phyloP scores from a whole-genome alignment of 345 rosid species.

The Pugionium dolabratum region DNA sequence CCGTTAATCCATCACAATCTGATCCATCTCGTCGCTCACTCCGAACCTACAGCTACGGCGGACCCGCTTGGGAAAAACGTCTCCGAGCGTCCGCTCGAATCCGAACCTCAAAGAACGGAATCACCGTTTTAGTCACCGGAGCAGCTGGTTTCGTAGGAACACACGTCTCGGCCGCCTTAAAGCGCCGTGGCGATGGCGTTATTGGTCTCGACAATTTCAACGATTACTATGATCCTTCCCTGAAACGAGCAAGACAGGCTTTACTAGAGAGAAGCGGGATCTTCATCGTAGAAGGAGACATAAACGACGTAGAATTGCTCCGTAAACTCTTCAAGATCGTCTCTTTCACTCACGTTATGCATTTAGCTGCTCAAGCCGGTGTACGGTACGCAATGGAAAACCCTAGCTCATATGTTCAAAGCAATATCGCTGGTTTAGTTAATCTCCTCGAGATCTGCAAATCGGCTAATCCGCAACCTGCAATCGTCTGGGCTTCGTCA shows the following conservation, averaged over 20 bases:
- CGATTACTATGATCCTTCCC: constrained; percentile 80
- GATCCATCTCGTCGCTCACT: constrained; percentile 89
- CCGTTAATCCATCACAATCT: constrained; percentile 47
- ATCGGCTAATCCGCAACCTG: constrained; percentile 72
- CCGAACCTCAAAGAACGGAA: constrained; percentile 64
- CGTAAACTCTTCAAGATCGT: constrained; percentile 76
- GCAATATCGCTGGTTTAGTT: constrained; percentile 85
- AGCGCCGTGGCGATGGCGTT: constrained; percentile 89
- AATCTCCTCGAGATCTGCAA: constrained; percentile 79
- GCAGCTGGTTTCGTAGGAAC: constrained; percentile 96
- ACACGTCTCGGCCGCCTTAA: constrained; percentile 76
- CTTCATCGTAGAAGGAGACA: constrained; percentile 85
- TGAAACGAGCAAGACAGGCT: constrained; percentile 83
- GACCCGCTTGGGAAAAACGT: constrained; percentile 74
- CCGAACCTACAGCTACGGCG: constrained; percentile 71
- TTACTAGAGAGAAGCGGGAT: constrained; percentile 75
- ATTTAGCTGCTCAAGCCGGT: constrained; percentile 90
- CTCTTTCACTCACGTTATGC: constrained; percentile 87
- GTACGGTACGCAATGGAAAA: constrained; percentile 91
- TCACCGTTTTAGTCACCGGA: constrained; percentile 84
- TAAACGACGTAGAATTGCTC: constrained; percentile 69
- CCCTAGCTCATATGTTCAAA: constrained; percentile 77
- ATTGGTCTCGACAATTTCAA: constrained; percentile 88
- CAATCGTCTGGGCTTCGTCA: constrained; percentile 89
- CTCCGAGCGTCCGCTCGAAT: constrained; percentile 64